These are phyloP conservation scores for Termitomyces sp. DNA, from an alignment of 768 basidiomycete species.

Conservation along the genomic window DNA sequence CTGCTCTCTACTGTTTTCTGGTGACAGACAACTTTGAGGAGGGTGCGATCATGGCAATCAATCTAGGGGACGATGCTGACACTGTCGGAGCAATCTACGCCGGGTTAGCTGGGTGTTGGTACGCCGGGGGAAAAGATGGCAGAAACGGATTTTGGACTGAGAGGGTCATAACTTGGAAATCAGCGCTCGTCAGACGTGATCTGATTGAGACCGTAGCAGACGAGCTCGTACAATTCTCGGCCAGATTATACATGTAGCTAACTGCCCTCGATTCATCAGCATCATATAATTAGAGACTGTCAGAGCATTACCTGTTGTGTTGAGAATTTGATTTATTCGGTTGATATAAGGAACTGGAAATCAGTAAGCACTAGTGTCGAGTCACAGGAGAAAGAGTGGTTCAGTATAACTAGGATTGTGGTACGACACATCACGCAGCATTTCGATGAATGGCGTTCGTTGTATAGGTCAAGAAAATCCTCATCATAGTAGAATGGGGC, in stretches of 20 bases:
- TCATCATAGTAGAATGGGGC: slow-evolving; percentile 12
- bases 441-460: slow-evolving; percentile 19
- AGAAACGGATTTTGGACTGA: slow-evolving; percentile 33
- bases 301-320: background rate
- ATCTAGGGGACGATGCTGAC: slow-evolving; percentile 42
- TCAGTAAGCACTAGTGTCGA: background rate
- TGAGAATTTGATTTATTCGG: too few species aligned
- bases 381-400: background rate
- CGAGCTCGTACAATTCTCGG: slow-evolving; percentile 26
- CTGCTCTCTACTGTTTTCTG: slow-evolving; percentile 44
- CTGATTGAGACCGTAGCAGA: slow-evolving; percentile 34
- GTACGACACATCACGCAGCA: slow-evolving; percentile 20
- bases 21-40: slow-evolving; percentile 39
- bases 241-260: background rate
- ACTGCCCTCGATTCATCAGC: background rate
- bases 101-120: slow-evolving; percentile 44
- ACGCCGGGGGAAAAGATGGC: slow-evolving; percentile 23
- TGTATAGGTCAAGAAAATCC: slow-evolving; percentile 9
- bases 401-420: slow-evolving; percentile 29
- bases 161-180: slow-evolving; percentile 31
- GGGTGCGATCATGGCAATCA: slow-evolving; percentile 41
- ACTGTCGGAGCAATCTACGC: slow-evolving; percentile 44
- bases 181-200: slow-evolving; percentile 26
- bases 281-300: background rate
- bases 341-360: too few species aligned